Base-by-base conservation (phyloP, 2,329 filamentous ascomycete genomes). In the Scytalidium lignicola region DNA sequence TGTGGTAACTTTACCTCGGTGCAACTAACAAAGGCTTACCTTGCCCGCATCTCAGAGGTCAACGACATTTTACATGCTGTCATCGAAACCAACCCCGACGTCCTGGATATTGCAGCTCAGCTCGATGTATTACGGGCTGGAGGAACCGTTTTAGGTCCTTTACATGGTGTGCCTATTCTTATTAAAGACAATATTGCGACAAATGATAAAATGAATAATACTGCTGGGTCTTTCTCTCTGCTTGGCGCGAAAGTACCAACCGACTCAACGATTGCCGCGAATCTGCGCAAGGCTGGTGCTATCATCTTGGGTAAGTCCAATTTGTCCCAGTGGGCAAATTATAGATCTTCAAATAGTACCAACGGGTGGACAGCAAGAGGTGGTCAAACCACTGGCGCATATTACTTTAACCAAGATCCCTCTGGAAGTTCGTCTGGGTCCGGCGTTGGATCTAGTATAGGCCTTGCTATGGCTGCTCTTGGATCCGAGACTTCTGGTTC, bases 401-500 rank as follows among this genome's bases (percentile, higher is more conserved):
- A 84, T 60, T 76, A 75, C 55, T 74, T 75, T 1, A 66, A 71
- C 0, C 79, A 85, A 57, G 79, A 85, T 56, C 83, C 83, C 0
- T 71, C 67, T 23, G 81, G 81, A 2, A 80, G 75, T 46, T 82
- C 76, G 1, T 76, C 73, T 28, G 83, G 83, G 0, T 82, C 76
- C 52, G 83, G 70, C n/a, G 81, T 86, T 1, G 68, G 75, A 2
- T 72, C 71, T 19, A 76, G 74, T 40, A 63, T 85, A 13, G 82
- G 80, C 1, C 69, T 86, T 3, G 76, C 79, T 1, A 66, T 77
- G 46, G 80, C 74, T 9, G 58, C 74, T 3, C 60, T 86, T 3
- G 82, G 83, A 3, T 78, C 81, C 0, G 83, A 83, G 62, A 86
- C 83, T 0, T 73, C 73, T 50, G 83, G 83, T 3, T 82, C 78